Base-by-base conservation (phyloP, 768 basidiomycete species). In the Pseudohyphozyma bogoriensis region DNA sequence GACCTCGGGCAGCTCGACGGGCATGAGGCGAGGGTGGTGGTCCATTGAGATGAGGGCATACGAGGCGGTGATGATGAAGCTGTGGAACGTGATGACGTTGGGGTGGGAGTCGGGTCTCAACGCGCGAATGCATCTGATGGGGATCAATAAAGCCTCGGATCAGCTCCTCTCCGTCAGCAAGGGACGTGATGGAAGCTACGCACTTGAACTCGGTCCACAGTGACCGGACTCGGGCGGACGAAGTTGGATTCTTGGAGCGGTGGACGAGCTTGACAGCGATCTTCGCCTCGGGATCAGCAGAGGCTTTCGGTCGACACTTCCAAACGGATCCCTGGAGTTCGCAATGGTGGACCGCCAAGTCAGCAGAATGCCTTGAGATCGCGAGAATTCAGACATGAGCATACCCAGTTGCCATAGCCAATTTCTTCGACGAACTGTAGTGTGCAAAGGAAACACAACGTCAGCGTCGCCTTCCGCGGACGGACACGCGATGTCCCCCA, bases 211-310 rank as follows among this genome's bases (percentile, higher is more conserved):
- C 70, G 44, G 60, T 62, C 70, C 70, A 95, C 82, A 97, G 77
- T 47, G 90, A 90, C 70, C 84, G 78, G 58, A 99, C 87, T 55
- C 93, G 82, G 20, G 90, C 89, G 7, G 89, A 86, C 0, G 88
- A 89, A 15, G 89, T 88, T 33, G 85, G 79, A 16, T 85, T 83
- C 71, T 86, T 86, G 46, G 76, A 77, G 42, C 92, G 79, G 72
- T 91, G 89, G 0, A 99, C 92, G 40, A 99, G 81, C 76, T 99
- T 99, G 69, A 91, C 85, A 3, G 92, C 93, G 42, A 92, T 79
- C 70, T 65, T 67, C 75, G 35, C 75, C 74, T 55, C 70, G 73
- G 68, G 74, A 67, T 56, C 77, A 66, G 59, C 72, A 71, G n/a
- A 36, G 8, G 55, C 53, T 32, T 24, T 57, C 29, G 12, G 36